phyloP scores from a whole-genome alignment of 148 eudicot genomes.

The Limonium bicolor region DNA sequence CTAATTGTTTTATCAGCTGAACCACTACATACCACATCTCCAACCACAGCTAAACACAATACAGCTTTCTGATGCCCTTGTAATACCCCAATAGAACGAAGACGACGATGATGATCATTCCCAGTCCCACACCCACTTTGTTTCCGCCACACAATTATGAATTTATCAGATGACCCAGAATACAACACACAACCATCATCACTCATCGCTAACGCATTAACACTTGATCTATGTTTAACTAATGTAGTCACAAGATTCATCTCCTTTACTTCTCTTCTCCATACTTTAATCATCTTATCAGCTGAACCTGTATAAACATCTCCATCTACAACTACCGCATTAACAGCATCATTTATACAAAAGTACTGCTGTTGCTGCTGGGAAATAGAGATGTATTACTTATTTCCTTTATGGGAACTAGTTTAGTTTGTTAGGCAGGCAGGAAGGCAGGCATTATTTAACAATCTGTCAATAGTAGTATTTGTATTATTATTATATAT shows the following conservation, averaged over 20 bases:
- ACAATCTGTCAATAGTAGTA: too few relatives aligned
- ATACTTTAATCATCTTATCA: constrained; percentile 58
- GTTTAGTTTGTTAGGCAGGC: too few relatives aligned
- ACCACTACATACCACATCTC: constrained; percentile 58
- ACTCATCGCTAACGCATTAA: constrained; percentile 68
- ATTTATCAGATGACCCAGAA: constrained; percentile 68
- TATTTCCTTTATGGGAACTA: too few relatives aligned
- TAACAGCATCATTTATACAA: constrained; percentile 90
- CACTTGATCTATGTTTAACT: constrained; percentile 50
- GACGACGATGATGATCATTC: constrained; percentile 16
- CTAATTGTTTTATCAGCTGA: constrained; percentile 75
- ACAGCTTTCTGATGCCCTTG: constrained; percentile 65
- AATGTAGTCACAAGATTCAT: constrained; percentile 28
- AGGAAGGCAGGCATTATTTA: too few relatives aligned
- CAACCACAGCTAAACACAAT: constrained; percentile 37
- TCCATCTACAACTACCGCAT: constrained; percentile 44
- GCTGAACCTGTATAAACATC: constrained; percentile 76
- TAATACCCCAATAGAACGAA: constrained; percentile 32
- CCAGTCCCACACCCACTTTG: too few relatives aligned
- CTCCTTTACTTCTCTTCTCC: constrained; percentile 32
- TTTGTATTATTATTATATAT: too few relatives aligned
- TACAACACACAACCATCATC: constrained; percentile 40
- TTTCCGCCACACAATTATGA: constrained; percentile 55
- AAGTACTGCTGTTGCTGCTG: too few relatives aligned
- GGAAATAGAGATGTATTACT: too few relatives aligned